Percentiles rank a stretch among this genome's conserved stretches.
These are phyloP conservation scores for Flaveria bidentis DNA, from an alignment of 129 eudicot genomes.

Conservation along the genomic window DNA sequence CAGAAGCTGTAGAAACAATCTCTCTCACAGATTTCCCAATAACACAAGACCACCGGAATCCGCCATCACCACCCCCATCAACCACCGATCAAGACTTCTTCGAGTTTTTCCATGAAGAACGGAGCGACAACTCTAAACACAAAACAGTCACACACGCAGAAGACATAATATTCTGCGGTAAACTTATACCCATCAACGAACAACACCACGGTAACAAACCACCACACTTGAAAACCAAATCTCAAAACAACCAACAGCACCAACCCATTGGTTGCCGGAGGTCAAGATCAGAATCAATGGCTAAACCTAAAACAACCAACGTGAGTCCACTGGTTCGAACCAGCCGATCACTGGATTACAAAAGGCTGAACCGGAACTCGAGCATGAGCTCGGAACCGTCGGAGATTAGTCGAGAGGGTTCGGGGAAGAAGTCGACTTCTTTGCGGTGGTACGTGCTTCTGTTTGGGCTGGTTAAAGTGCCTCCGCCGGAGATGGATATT, in stretches of 20 bases:
- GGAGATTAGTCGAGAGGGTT: slow-evolving; percentile 33
- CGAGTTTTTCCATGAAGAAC: slow-evolving; percentile 50
- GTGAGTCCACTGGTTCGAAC: slow-evolving; percentile 26
- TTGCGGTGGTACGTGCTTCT: slow-evolving; percentile 51
- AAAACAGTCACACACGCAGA: slow-evolving; percentile 63
- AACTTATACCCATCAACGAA: slow-evolving; percentile 55
- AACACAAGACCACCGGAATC: neutral
- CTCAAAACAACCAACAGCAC: neutral
- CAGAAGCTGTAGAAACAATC: slow-evolving; percentile 40
- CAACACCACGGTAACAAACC: slow-evolving; percentile 13
- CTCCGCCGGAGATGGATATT: slow-evolving; percentile 69
- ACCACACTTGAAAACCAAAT: no score
- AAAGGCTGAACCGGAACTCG: slow-evolving; percentile 44
- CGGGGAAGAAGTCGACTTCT: slow-evolving; percentile 46
- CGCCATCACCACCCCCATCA: slow-evolving; percentile 19
- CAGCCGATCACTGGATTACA: slow-evolving; percentile 57
- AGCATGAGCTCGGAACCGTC: slow-evolving; percentile 43
- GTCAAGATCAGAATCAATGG: slow-evolving; percentile 48
- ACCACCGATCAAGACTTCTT: slow-evolving; percentile 41
- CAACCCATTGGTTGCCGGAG: slow-evolving; percentile 34
- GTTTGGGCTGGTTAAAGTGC: slow-evolving; percentile 65
- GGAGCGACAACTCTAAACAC: neutral
- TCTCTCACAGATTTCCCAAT: slow-evolving; percentile 60
- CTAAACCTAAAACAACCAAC: slow-evolving; percentile 21
- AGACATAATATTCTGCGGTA: slow-evolving; percentile 75